A percentile compares a stretch with the other conserved stretches of the same genome.
These are phyloP conservation scores for Dactylorhiza incarnata DNA, from an alignment of 106 monocot genomes.

Conservation along the genomic window DNA sequence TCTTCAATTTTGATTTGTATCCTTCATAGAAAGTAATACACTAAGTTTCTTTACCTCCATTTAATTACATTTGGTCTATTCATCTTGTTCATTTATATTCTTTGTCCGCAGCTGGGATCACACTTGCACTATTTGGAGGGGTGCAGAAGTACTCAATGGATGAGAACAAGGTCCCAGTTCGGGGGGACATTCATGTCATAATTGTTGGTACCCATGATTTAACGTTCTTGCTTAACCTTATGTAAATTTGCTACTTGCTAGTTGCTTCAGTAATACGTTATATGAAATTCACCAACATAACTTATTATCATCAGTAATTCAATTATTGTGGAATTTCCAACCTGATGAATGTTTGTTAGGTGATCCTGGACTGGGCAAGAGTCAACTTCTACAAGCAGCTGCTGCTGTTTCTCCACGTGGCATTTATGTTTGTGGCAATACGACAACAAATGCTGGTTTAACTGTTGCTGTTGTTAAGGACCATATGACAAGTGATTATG, in stretches of 20 bases:
- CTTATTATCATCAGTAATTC: not conserved
- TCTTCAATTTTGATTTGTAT: no score
- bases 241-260: not conserved
- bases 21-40: no score
- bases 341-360: constrained; percentile 26
- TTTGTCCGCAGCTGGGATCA: constrained; percentile 69
- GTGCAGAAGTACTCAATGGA: constrained; percentile 91
- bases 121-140: constrained; percentile 92
- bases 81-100: constrained; percentile 1
- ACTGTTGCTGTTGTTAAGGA: constrained; percentile 99
- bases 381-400: constrained; percentile 97
- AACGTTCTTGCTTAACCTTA: not conserved
- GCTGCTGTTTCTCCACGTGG: constrained; percentile 89
- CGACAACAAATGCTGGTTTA: constrained; percentile 96
- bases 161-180: constrained; percentile 96
- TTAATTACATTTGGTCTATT: not conserved
- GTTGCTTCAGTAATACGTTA: no score
- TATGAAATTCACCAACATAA: no score
- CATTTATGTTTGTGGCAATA: constrained; percentile 98
- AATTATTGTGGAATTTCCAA: not conserved
- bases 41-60: not conserved
- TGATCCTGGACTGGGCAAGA: constrained; percentile 98
- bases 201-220: constrained; percentile 69
- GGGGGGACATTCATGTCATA: constrained; percentile 96
- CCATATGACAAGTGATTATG: constrained; percentile 95